Conservation (phyloP, 192 early-diverging fungal genomes). For the Entomortierella parvispora region DNA sequence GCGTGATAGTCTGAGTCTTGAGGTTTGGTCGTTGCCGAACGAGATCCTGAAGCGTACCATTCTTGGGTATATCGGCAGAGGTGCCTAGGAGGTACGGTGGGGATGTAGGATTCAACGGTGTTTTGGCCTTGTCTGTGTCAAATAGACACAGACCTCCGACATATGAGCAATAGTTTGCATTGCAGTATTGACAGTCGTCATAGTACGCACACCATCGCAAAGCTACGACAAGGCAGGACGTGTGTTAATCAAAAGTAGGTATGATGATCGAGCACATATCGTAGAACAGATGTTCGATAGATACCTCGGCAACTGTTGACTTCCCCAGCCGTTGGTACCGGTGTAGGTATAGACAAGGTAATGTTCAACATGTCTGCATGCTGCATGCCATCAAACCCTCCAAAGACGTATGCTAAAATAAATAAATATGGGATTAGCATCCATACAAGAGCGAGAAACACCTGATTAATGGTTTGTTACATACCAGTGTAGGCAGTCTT, state of each 20-base stretch:
- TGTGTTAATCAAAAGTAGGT: background rate
- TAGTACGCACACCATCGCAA: conserved; percentile 48
- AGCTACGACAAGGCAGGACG: conserved; percentile 12
- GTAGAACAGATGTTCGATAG: too few relatives aligned
- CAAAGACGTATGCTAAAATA: conserved; percentile 42
- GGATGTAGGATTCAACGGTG: background rate
- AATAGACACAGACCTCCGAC: conserved; percentile 48
- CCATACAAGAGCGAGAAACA: too few relatives aligned
- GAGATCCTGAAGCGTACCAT: conserved; percentile 31
- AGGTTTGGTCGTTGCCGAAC: conserved; percentile 19
- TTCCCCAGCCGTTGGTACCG: background rate
- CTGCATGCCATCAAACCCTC: conserved; percentile 35
- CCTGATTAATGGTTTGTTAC: too few relatives aligned
- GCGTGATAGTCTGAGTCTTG: background rate
- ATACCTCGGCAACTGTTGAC: conserved; percentile 48
- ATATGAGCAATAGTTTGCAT: conserved; percentile 46
- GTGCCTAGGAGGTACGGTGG: conserved; percentile 23
- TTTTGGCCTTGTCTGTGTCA: conserved; percentile 49
- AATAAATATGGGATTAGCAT: too few relatives aligned
- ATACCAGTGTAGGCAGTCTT: conserved; percentile 31
- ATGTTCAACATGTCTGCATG: conserved; percentile 23
- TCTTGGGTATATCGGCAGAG: conserved; percentile 15
- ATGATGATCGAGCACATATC: background rate
- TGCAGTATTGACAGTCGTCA: conserved; percentile 48
- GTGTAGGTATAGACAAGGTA: conserved; percentile 8